phyloP scores from a whole-genome alignment of 1,284 basidiomycete genomes.

The Coniferiporia sulphurascens region DNA sequence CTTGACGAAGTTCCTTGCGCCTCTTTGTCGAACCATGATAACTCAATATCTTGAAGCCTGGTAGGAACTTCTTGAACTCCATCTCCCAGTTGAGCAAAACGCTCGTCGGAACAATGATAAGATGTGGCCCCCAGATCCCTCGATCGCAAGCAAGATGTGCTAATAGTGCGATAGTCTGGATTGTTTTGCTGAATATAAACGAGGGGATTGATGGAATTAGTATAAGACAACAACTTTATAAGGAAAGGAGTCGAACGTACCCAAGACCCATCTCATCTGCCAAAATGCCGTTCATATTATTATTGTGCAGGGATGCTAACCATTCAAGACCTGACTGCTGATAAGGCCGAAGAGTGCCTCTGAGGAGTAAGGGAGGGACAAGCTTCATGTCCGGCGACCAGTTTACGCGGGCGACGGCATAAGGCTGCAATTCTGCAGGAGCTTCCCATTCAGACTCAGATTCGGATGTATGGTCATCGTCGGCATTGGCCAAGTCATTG shows the following conservation, averaged over 20 bases:
- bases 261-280: slow-evolving; percentile 92
- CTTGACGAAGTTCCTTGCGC: slow-evolving; percentile 88
- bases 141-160: slow-evolving; percentile 92
- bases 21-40: slow-evolving; percentile 92
- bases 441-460: slow-evolving; percentile 29
- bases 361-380: slow-evolving; percentile 75
- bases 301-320: slow-evolving; percentile 86
- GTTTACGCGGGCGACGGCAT: slow-evolving; percentile 61
- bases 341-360: slow-evolving; percentile 88
- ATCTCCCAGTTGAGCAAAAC: slow-evolving; percentile 98
- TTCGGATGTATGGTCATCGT: slow-evolving; percentile 16
- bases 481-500: slow-evolving; percentile 18
- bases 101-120: slow-evolving; percentile 93
- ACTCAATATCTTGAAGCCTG: slow-evolving; percentile 87
- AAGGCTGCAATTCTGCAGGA: slow-evolving; percentile 59
- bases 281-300: slow-evolving; percentile 88
- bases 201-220: not conserved
- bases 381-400: slow-evolving; percentile 58
- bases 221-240: too few species aligned
- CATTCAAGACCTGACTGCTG: slow-evolving; percentile 94
- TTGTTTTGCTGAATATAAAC: slow-evolving; percentile 73
- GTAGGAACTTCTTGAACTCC: slow-evolving; percentile 98
- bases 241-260: slow-evolving; percentile 39
- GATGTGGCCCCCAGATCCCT: slow-evolving; percentile 95
- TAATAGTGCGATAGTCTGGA: slow-evolving; percentile 91